Evolutionary conservation across 306 rosid genomes (phyloP), one percentile per base, ranked within the genome.

Genomic region (Trichosanthes truncata): DNA sequence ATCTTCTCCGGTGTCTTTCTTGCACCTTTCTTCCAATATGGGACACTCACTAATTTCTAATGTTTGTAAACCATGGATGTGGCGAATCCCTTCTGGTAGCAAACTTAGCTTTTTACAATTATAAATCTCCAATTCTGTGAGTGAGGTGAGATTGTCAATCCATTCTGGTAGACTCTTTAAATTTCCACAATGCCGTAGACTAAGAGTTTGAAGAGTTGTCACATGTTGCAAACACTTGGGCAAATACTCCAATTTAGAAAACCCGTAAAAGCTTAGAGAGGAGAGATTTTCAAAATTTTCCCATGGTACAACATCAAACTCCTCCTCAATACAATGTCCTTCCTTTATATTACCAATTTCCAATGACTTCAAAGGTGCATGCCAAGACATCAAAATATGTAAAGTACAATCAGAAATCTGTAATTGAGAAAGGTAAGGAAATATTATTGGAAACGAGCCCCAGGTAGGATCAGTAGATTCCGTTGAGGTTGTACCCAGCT

Each of bases 241-340:
- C 33, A 69, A 45, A 5, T 20, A 9, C 33, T 38, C 76, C 55
- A 69, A 21, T 17, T 20, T 40, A 5, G 31, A 4, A 21, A 67
- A 0, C 0, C 0, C 0, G 6, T 0, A 0, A 68, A 40, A 13
- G 0, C 0, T 0, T 68, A 68, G 14, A 18, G 15, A 43, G 17
- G 45, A 21, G 14, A 68, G 52, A 41, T 20, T 68, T 68, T 36
- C 9, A 68, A 18, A 35, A 14, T 1, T 7, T 9, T 40, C 3
- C 52, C 17, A 68, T 38, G 26, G 52, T 36, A 40, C 38, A 26
- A 26, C 20, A 26, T 12, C 38, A 31, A 26, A 11, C 9, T 48
- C 6, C 53, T 0, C 53, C 5, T 48, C 18, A 10, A 11, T 45
- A 10, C 0, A 3, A 10, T 11, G 49, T 45, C 12, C 15, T 2